Evolutionary conservation across 441 rosid genomes (phyloP).

Genomic region (Metrosideros polymorpha): DNA sequence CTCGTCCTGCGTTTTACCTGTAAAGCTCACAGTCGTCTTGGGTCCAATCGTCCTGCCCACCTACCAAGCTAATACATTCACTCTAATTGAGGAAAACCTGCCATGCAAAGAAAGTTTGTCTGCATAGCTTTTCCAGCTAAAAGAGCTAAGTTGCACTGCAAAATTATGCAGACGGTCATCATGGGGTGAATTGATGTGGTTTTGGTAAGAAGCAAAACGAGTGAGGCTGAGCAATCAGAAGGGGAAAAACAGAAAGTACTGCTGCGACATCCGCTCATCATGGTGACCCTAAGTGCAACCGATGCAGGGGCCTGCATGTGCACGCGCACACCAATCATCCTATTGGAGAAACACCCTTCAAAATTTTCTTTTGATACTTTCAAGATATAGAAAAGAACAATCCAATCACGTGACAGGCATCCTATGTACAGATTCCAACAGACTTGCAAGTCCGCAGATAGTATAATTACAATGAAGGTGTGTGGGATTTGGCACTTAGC

Average conservation of each 20-base stretch:
- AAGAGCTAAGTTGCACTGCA: background rate
- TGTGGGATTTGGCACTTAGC: conserved; percentile 14
- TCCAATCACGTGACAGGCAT: background rate
- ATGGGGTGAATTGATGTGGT: background rate
- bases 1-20: background rate
- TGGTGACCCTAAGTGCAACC: background rate
- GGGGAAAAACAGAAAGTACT: background rate
- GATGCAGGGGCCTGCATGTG: background rate
- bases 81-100: background rate
- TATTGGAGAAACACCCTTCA: background rate
- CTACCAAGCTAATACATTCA: background rate
- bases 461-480: background rate
- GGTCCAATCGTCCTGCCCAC: background rate
- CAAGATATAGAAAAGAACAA: background rate
- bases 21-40: background rate
- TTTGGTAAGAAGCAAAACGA: background rate
- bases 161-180: background rate
- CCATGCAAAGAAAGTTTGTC: background rate
- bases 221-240: background rate
- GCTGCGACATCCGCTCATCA: background rate
- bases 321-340: background rate
- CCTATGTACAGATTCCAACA: background rate
- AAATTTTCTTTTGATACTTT: background rate
- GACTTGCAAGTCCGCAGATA: background rate
- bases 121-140: background rate